These are phyloP conservation scores for Ustanciosporium gigantosporum DNA, from an alignment of 1,284 basidiomycete species.

Conservation along the genomic window DNA sequence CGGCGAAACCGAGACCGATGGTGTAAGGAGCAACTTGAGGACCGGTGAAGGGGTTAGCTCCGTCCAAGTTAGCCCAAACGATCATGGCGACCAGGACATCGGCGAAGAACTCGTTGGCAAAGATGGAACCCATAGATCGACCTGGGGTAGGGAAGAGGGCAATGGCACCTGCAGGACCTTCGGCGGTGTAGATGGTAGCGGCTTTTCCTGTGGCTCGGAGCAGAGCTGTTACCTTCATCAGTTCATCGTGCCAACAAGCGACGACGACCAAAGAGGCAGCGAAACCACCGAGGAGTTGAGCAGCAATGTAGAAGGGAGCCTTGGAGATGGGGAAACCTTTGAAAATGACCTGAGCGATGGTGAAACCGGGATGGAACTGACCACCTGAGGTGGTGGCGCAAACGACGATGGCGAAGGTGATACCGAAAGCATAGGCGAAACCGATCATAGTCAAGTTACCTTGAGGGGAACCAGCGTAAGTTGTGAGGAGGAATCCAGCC, in stretches of 20 bases:
- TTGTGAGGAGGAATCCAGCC: constrained; percentile 35
- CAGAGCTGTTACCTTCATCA: constrained; percentile 28
- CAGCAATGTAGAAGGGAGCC: constrained; percentile 43
- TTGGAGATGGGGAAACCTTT: constrained; percentile 46
- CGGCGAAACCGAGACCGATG: constrained; percentile 45
- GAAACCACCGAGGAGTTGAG: constrained; percentile 44
- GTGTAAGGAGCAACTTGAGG: constrained; percentile 44
- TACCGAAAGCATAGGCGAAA: constrained; percentile 46
- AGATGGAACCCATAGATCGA: constrained; percentile 33
- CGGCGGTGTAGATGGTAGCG: constrained; percentile 37
- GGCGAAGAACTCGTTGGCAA: constrained; percentile 50
- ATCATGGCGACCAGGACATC: constrained; percentile 42
- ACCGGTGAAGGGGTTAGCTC: constrained; percentile 41
- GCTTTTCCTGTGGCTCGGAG: constrained; percentile 29
- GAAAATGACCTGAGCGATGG: constrained; percentile 46
- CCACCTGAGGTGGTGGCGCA: constrained; percentile 45
- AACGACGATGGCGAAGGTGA: constrained; percentile 46
- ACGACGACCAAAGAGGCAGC: constrained; percentile 40
- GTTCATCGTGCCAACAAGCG: constrained; percentile 36
- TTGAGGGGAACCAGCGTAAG: constrained; percentile 17
- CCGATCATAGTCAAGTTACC: constrained; percentile 47
- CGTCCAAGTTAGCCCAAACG: constrained; percentile 49
- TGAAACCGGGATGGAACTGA: constrained; percentile 47
- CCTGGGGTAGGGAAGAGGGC: constrained; percentile 47
- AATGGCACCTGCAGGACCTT: constrained; percentile 44